Percentiles rank a stretch among this genome's conserved stretches.
Conservation (phyloP, 106 monocot species). For the Gastrodia elata region DNA sequence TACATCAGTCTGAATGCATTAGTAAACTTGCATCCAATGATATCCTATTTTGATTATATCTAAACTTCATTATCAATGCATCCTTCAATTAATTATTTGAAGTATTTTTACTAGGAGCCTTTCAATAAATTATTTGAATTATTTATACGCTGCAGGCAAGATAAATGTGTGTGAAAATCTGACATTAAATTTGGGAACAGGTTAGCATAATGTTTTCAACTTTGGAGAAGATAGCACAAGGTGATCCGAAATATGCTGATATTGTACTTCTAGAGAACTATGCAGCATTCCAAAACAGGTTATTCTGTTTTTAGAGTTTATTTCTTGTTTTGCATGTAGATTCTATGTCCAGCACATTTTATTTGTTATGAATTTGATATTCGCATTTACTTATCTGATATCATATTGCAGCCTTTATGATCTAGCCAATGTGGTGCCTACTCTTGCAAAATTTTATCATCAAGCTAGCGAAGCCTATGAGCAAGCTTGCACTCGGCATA, state of each 20-base stretch:
- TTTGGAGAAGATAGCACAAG: constrained; percentile 92
- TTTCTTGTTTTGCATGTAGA: neutral
- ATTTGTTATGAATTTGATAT: neutral
- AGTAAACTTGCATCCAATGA: neutral
- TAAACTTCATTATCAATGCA: too few relatives aligned
- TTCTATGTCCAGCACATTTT: neutral
- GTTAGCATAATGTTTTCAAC: constrained; percentile 89
- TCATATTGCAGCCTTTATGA: constrained; percentile 73
- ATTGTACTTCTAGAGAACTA: constrained; percentile 92
- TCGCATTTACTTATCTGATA: neutral
- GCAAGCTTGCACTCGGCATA: constrained; percentile 86
- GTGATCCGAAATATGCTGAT: constrained; percentile 71
- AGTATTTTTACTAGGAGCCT: too few relatives aligned
- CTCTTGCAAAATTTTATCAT: constrained; percentile 94
- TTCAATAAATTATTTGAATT: too few relatives aligned
- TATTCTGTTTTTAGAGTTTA: constrained; percentile 1
- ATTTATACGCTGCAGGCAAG: too few relatives aligned
- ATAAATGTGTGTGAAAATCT: neutral
- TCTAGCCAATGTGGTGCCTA: constrained; percentile 89
- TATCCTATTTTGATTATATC: too few relatives aligned
- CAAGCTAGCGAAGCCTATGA: constrained; percentile 97
- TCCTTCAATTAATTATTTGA: too few relatives aligned
- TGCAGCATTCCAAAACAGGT: constrained; percentile 99
- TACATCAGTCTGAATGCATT: neutral
- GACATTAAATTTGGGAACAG: constrained; percentile 24